Evolutionary conservation across 2,329 filamentous ascomycete species (phyloP).

Genomic region (Botrytis squamosa): DNA sequence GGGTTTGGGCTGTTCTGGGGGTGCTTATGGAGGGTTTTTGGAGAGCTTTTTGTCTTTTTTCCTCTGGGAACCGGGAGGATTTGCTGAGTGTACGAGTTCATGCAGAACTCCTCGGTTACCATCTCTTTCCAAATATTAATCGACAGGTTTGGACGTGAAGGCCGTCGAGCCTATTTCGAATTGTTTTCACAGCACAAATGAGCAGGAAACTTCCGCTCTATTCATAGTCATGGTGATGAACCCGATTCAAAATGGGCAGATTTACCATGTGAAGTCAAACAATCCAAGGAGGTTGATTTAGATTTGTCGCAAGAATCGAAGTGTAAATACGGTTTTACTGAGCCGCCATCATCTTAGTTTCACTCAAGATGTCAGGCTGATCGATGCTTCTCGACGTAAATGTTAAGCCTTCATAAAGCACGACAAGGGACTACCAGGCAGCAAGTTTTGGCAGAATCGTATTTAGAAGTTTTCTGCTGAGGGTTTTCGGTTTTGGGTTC

Average conservation of each 20-base stretch:
- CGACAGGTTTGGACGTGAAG: not conserved
- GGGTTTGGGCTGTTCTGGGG: not conserved
- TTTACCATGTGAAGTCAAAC: accelerated
- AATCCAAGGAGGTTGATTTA: too few species aligned
- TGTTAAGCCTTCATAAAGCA: too few species aligned
- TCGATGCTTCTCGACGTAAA: too few species aligned
- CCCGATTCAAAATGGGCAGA: not conserved
- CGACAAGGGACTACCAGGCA: too few species aligned
- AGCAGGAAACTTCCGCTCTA: accelerated
- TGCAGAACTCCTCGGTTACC: accelerated
- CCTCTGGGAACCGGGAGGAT: not conserved
- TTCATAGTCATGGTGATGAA: not conserved
- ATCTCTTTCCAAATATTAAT: not conserved
- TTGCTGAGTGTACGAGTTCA: not conserved
- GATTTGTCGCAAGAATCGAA: too few species aligned
- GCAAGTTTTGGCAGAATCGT: too few species aligned
- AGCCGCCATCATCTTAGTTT: too few species aligned
- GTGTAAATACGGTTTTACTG: too few species aligned
- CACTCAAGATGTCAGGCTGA: too few species aligned
- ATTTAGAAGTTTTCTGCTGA: not conserved
- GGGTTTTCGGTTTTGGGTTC: accelerated
- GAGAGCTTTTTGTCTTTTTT: not conserved
- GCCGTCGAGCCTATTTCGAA: not conserved
- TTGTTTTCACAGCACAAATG: not conserved
- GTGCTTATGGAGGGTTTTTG: not conserved